A percentile compares a stretch with the other conserved stretches of the same genome.
phyloP scores from a whole-genome alignment of 768 basidiomycete genomes.

The Xerocomellus dryophilus region DNA sequence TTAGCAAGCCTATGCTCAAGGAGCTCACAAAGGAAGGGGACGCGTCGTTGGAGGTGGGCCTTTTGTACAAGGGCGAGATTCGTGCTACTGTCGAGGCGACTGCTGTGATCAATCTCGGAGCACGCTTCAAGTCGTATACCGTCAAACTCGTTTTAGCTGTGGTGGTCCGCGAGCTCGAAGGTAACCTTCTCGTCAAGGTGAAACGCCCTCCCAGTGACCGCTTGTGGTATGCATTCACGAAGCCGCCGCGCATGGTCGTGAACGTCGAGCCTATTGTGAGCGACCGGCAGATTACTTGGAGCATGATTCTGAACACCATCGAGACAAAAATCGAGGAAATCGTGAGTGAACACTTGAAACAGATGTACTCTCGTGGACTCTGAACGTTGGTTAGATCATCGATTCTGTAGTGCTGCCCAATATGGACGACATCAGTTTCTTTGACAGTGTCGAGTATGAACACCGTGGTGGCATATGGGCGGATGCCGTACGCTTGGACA shows the following conservation, averaged over 20 bases:
- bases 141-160: conserved; percentile 89
- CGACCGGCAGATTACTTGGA: conserved; percentile 91
- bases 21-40: conserved; percentile 94
- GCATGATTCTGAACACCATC: conserved; percentile 86
- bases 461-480: conserved; percentile 89
- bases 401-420: conserved; percentile 95
- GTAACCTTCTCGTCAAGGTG: conserved; percentile 83
- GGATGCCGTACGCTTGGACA: conserved; percentile 58
- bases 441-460: conserved; percentile 62
- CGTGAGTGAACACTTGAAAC: conserved; percentile 44
- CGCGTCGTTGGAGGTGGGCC: conserved; percentile 81
- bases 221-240: conserved; percentile 91
- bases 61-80: conserved; percentile 83
- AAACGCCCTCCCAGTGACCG: conserved; percentile 96
- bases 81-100: conserved; percentile 88
- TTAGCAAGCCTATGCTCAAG: conserved; percentile 98
- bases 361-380: conserved; percentile 49
- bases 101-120: conserved; percentile 80
- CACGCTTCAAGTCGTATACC: conserved; percentile 82
- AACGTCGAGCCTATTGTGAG: conserved; percentile 93
- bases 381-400: conserved; percentile 72
- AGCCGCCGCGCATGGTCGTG: conserved; percentile 82
- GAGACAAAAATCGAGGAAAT: conserved; percentile 87
- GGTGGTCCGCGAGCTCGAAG: conserved; percentile 85
- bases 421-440: conserved; percentile 98